phyloP scores from a whole-genome alignment of 495 filamentous ascomycete species.

The Hyaloscypha finlandica region DNA sequence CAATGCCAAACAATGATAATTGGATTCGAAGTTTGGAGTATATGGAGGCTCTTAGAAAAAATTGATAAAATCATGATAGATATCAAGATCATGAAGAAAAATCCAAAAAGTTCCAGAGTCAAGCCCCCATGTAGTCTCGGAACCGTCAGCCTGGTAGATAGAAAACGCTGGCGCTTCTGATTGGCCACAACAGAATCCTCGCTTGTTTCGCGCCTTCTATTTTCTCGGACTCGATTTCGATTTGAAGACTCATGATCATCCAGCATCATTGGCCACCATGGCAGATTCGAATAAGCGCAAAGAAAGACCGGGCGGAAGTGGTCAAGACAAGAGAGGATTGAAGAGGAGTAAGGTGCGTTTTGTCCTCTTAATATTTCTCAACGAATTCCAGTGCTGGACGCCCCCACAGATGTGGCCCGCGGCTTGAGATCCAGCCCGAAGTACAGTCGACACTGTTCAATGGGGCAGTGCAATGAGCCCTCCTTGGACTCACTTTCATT shows the following conservation, averaged over 20 bases:
- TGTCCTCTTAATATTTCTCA: not conserved
- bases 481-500: too few relatives aligned
- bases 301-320: constrained; percentile 7
- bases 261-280: constrained; percentile 3
- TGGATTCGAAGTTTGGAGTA: not conserved
- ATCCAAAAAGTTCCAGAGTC: too few relatives aligned
- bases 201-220: not conserved
- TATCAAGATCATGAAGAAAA: too few relatives aligned
- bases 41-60: not conserved
- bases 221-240: not conserved
- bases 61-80: too few relatives aligned
- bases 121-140: too few relatives aligned
- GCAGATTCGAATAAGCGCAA: constrained; percentile 25
- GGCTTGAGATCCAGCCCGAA: too few relatives aligned
- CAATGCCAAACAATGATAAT: constrained; percentile 38
- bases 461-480: too few relatives aligned
- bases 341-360: constrained; percentile 31
- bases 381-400: not conserved
- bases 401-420: too few relatives aligned
- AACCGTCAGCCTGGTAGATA: not conserved
- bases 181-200: not conserved
- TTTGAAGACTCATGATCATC: too few relatives aligned
- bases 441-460: too few relatives aligned
- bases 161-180: not conserved
- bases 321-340: not conserved